Evolutionary conservation across 73 alveolate genomes (phyloP).

Genomic region (Effrenium voratum): DNA sequence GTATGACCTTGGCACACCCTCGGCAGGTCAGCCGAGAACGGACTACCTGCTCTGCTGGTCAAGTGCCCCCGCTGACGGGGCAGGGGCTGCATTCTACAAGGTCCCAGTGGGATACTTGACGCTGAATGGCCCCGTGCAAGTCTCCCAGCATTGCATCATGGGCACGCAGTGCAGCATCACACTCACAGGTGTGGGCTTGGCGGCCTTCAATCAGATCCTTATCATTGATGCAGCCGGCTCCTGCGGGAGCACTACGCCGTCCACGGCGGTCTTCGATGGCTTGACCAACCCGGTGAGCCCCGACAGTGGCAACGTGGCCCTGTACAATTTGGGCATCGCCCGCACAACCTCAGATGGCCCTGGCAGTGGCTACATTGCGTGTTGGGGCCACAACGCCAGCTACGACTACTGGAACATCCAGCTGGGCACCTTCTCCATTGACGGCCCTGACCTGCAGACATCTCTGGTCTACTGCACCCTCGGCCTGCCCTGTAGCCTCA

Average conservation of each 20-base stretch:
- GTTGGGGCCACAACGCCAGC: slow-evolving; percentile 60
- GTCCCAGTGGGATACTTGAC: slow-evolving; percentile 59
- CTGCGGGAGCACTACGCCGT: slow-evolving; percentile 21
- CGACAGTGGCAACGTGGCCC: slow-evolving; percentile 10
- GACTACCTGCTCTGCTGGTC: slow-evolving; percentile 83
- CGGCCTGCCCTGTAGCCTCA: slow-evolving; percentile 52
- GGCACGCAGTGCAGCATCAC: slow-evolving; percentile 42
- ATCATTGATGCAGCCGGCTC: slow-evolving; percentile 48
- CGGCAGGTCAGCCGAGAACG: slow-evolving; percentile 74
- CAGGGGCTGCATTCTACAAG: slow-evolving; percentile 59
- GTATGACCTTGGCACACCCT: slow-evolving; percentile 56
- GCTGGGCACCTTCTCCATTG: slow-evolving; percentile 72
- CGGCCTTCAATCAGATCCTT: slow-evolving; percentile 44
- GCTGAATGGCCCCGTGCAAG: slow-evolving; percentile 83
- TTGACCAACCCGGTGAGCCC: slow-evolving; percentile 67
- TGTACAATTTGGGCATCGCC: slow-evolving; percentile 79
- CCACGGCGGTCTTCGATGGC: slow-evolving; percentile 71
- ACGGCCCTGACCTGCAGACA: slow-evolving; percentile 65
- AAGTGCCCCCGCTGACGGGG: slow-evolving; percentile 34
- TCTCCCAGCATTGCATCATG: slow-evolving; percentile 64
- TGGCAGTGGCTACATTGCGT: slow-evolving; percentile 69
- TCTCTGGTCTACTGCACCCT: slow-evolving; percentile 48
- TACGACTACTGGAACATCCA: slow-evolving; percentile 48
- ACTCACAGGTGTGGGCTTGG: slow-evolving; percentile 60
- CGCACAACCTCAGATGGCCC: slow-evolving; percentile 87